These are phyloP conservation scores for Ogataea salicorniae DNA, from an alignment of 805 yeast genomes.

Conservation along the genomic window DNA sequence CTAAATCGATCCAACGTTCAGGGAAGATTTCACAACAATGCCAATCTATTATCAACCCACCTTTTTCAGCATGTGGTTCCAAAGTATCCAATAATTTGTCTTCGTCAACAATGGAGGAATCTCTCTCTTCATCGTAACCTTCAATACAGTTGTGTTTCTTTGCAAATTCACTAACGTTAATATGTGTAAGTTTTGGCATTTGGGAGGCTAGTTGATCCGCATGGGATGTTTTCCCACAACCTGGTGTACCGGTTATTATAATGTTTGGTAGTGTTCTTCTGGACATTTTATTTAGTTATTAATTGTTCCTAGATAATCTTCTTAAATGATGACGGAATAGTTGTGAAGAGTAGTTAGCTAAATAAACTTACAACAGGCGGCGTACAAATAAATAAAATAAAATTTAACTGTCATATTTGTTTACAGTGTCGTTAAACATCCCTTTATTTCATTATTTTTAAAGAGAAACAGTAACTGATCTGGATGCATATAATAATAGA, in stretches of 20 bases:
- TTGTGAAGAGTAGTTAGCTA: too few relatives aligned
- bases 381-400: too few relatives aligned
- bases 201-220: conserved; percentile 48
- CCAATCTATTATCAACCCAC: conserved; percentile 95
- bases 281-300: conserved; percentile 13
- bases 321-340: too few relatives aligned
- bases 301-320: not conserved
- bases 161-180: conserved; percentile 78
- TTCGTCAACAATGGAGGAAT: conserved; percentile 87
- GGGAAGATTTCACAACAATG: conserved; percentile 96
- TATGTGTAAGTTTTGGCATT: conserved; percentile 44
- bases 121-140: conserved; percentile 81
- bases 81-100: conserved; percentile 78
- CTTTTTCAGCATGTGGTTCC: conserved; percentile 72
- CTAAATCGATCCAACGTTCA: conserved; percentile 86
- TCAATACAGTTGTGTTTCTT: conserved; percentile 70
- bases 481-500: too few relatives aligned
- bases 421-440: too few relatives aligned
- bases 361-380: too few relatives aligned
- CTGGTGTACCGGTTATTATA: conserved; percentile 92
- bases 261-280: conserved; percentile 58
- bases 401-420: too few relatives aligned
- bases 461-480: too few relatives aligned
- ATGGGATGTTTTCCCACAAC: conserved; percentile 82
- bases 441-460: too few relatives aligned